Conservation (phyloP, 768 basidiomycete genomes). For the Mycena belliarum region DNA sequence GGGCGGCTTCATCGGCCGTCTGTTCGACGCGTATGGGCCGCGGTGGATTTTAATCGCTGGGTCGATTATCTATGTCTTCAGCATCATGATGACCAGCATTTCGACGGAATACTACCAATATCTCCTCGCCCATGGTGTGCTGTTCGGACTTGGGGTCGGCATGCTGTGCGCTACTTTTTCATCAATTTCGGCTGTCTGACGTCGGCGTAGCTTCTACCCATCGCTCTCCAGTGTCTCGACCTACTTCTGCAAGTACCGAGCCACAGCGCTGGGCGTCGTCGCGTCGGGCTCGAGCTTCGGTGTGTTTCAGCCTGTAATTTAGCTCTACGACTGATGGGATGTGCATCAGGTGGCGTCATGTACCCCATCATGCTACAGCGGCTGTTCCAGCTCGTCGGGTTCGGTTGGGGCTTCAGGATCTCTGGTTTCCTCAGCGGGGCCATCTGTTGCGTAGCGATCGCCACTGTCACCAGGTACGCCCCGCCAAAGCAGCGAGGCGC, state of each 20-base stretch:
- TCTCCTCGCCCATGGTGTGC: slow-evolving; percentile 59
- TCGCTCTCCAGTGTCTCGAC: slow-evolving; percentile 66
- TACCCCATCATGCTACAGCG: slow-evolving; percentile 64
- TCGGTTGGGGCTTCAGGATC: slow-evolving; percentile 63
- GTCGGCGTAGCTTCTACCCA: slow-evolving; percentile 61
- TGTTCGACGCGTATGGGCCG: slow-evolving; percentile 65
- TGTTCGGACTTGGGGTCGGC: slow-evolving; percentile 68
- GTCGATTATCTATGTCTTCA: slow-evolving; percentile 45
- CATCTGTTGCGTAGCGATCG: slow-evolving; percentile 47
- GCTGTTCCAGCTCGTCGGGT: slow-evolving; percentile 57
- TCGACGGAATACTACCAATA: slow-evolving; percentile 60
- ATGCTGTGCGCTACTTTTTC: slow-evolving; percentile 55
- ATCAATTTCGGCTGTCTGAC: slow-evolving; percentile 15
- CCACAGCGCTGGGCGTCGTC: slow-evolving; percentile 71
- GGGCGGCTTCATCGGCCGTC: slow-evolving; percentile 62
- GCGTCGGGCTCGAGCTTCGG: slow-evolving; percentile 70
- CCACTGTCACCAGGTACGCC: slow-evolving; percentile 44
- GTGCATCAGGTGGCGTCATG: slow-evolving; percentile 59
- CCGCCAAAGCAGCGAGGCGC: slow-evolving; percentile 30
- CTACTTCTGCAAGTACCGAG: slow-evolving; percentile 63
- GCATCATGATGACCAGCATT: slow-evolving; percentile 63
- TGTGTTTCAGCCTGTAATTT: slow-evolving; percentile 26
- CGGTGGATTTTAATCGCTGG: slow-evolving; percentile 53
- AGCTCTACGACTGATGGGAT: not conserved
- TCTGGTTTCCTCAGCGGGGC: slow-evolving; percentile 49